Base-by-base conservation (phyloP, 2,329 filamentous ascomycete species). In the Nannizziopsis barbatae region DNA sequence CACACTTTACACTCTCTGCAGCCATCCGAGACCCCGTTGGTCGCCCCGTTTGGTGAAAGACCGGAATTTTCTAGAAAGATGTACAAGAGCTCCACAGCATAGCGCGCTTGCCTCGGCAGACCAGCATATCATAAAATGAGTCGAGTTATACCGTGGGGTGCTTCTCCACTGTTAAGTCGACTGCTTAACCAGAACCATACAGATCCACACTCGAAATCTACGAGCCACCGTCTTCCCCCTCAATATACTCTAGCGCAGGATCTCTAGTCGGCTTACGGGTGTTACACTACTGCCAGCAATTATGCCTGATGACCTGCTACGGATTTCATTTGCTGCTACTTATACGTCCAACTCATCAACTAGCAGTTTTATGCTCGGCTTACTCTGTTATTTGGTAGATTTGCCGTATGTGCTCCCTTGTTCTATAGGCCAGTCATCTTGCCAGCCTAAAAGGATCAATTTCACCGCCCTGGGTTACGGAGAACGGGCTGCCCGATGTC, bases 401-500 rank as follows among this genome's bases (percentile, higher is more conserved):
- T 30, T 38, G 10, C 41, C 9, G 18, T 14, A 37, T 44, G 33
- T 49, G 36, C 39, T n/a, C 43, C 40, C 37, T 22, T 49, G 39
- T 31, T 15, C 27, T 42, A 36, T 37, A 27, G 22, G 4, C 10
- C 38, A 48, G 35, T n/a, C 32, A 32, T 42, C 27, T 18, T 17
- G 10, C 37, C 17, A 30, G 27, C 36, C 32, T 8, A 37, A 48
- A 39, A 30, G 9, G 39, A 18, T 40, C 18, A 17, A 40, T 10
- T 40, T 46, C 44, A 46, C 44, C 36, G 27, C 36, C 27, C 27
- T 14, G 2, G 39, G 32, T 18, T 32, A 18, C 36, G 22, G 32
- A 33, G 31, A 47, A 39, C n/a, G 45, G 31, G 45, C 36, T 47
- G 45, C 45, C 45, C 38, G 20, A 47, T 38, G 17, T 36, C 15